phyloP scores from a whole-genome alignment of 139 green algal genomes.

The Chlorella sp. region DNA sequence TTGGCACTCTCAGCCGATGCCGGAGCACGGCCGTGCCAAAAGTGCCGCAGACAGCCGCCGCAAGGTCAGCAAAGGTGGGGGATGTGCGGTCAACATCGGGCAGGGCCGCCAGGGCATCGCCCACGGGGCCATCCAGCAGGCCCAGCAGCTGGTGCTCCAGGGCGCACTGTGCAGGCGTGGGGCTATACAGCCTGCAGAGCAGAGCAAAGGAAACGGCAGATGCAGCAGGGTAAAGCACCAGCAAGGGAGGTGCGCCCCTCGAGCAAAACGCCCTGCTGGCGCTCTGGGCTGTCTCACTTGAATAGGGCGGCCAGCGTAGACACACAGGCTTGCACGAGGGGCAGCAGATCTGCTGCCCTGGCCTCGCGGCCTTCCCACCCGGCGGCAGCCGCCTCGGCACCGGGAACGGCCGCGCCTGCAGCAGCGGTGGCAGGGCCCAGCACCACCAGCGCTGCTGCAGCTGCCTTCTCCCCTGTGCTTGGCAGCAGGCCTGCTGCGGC shows the following conservation, averaged over 20 bases:
- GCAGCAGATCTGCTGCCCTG: background rate
- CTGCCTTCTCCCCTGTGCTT: background rate
- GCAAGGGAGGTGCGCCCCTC: background rate
- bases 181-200: background rate
- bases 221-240: background rate
- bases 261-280: background rate
- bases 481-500: slow-evolving; percentile 30
- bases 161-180: background rate
- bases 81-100: slow-evolving; percentile 11
- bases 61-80: slow-evolving; percentile 20
- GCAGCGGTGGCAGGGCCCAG: background rate
- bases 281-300: slow-evolving; percentile 17
- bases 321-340: slow-evolving; percentile 13
- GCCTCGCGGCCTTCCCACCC: background rate
- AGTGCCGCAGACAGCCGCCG: slow-evolving; percentile 8
- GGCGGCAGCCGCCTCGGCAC: background rate
- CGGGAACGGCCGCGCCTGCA: slow-evolving; percentile 4
- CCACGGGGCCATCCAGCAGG: slow-evolving; percentile 30
- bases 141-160: slow-evolving; percentile 28
- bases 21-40: slow-evolving; percentile 45
- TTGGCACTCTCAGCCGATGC: background rate
- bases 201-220: background rate
- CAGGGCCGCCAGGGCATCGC: slow-evolving; percentile 43
- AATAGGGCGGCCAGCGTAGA: slow-evolving; percentile 19
- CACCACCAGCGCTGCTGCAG: slow-evolving; percentile 1